Conservation (phyloP, 257 asterid species). For the Nicotiana undulata region DNA sequence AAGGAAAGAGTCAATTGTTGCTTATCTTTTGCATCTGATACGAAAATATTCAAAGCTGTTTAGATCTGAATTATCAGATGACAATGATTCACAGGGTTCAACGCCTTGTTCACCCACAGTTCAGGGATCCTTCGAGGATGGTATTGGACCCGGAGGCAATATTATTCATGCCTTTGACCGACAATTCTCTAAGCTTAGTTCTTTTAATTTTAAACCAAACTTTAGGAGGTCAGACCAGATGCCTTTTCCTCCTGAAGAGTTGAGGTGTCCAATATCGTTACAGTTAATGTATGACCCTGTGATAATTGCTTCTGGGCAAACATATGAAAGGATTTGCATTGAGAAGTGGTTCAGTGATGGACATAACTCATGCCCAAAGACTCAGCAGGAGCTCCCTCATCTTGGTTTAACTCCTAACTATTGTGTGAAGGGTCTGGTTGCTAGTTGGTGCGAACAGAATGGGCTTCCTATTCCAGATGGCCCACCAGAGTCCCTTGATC, state of each 20-base stretch:
- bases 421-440: conserved; percentile 91
- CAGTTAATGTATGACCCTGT: conserved; percentile 96
- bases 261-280: conserved; percentile 88
- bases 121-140: conserved; percentile 67
- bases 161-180: conserved; percentile 66
- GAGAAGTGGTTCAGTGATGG: conserved; percentile 97
- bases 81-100: conserved; percentile 94
- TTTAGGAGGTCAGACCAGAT: conserved; percentile 68
- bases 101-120: conserved; percentile 95
- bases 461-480: conserved; percentile 77
- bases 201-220: conserved; percentile 82
- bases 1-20: conserved; percentile 88
- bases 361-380: conserved; percentile 90
- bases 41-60: conserved; percentile 87
- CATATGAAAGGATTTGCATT: conserved; percentile 91
- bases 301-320: conserved; percentile 92
- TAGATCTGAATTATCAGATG: conserved; percentile 83
- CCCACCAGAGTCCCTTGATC: conserved; percentile 96
- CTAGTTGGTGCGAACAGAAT: conserved; percentile 94
- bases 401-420: conserved; percentile 85
- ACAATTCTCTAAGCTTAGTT: conserved; percentile 71
- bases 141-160: conserved; percentile 36
- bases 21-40: conserved; percentile 79
- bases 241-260: conserved; percentile 85
- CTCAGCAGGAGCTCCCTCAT: conserved; percentile 92